Base-by-base conservation (phyloP, 139 green algal genomes). In the Zygnema circumcarinatum region DNA sequence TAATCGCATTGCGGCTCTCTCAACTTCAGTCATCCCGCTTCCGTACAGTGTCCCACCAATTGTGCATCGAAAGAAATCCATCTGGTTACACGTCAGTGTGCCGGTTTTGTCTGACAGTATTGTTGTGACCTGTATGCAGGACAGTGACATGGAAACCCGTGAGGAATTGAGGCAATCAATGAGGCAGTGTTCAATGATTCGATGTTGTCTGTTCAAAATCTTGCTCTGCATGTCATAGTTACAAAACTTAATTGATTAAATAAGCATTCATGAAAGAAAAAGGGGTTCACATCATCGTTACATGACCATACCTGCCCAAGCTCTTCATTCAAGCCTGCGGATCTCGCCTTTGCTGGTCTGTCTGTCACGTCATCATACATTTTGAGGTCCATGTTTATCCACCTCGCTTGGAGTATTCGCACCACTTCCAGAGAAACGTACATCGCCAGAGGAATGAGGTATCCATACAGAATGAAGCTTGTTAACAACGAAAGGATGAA, bases 361-460 rank as follows among this genome's bases (percentile, higher is more conserved):
- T 97, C 95, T 2, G 72, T 94, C 1, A 94, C 92, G 41, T 88
- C 76, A 83, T 92, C 78, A 41, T 92, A 93, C 79, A 92, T 91
- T 2, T 87, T 41, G 53, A 74, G 67, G 84, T 95, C 93, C 47
- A 78, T 84, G 54, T 88, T 91, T 38, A 95, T 79, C 72, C 93
- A 93, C 20, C 91, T 76, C 29, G 84, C 92, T 73, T 95, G 92
- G 74, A 90, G 76, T 35, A 96, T 89, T 90, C 97, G 96, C 11
- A 96, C 67, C 80, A 96, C 94, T 88, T 99, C 97, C 47, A 99
- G 94, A 2, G 96, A 96, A 41, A 99, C 97, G 85, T 98, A 99
- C 75, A 99, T 93, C 0, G 95, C 97, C 88, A 99, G 99, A 81
- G 97, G 97, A 31, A 99, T 96, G 54, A 99, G 93, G 88, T 98